phyloP scores from a whole-genome alignment of 257 asterid genomes.

The Verbena officinalis region DNA sequence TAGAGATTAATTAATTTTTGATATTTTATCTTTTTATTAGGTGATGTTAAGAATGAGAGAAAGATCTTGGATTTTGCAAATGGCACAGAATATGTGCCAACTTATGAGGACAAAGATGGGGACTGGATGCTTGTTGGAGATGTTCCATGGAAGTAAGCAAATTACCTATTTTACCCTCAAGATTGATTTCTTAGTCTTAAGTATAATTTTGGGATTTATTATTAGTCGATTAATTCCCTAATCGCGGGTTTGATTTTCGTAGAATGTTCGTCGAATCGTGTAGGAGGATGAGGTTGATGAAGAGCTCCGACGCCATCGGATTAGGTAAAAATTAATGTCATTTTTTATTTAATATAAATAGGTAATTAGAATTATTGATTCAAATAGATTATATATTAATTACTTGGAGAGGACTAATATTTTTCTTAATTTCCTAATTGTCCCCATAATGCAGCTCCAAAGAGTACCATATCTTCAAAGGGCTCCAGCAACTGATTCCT shows the following conservation, averaged over 20 bases:
- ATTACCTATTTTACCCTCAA: not conserved
- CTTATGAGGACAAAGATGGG: conserved; percentile 73
- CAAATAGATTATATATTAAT: not conserved
- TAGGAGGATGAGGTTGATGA: conserved; percentile 72
- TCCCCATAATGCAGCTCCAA: conserved; percentile 33
- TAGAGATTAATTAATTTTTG: not conserved
- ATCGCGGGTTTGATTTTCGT: conserved; percentile 11
- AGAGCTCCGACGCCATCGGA: conserved; percentile 42
- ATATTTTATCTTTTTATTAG: conserved; percentile 24
- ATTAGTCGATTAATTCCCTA: not conserved
- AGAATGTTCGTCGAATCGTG: conserved; percentile 77
- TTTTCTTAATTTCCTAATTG: not conserved
- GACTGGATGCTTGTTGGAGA: conserved; percentile 86
- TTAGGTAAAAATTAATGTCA: conserved; percentile 20
- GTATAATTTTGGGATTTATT: conserved; percentile 9
- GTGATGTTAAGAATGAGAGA: conserved; percentile 46
- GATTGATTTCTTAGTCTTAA: not conserved
- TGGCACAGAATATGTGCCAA: conserved; percentile 57
- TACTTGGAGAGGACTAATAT: too few relatives aligned
- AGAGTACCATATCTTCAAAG: conserved; percentile 29
- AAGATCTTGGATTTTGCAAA: conserved; percentile 50
- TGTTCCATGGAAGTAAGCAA: conserved; percentile 64
- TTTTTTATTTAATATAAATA: not conserved
- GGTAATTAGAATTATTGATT: not conserved
- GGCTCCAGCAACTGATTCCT: conserved; percentile 32